Evolutionary conservation across 2,329 filamentous ascomycete species (phyloP), one percentile per base, ranked within the genome.

Genomic region (Epichloe elymi): DNA sequence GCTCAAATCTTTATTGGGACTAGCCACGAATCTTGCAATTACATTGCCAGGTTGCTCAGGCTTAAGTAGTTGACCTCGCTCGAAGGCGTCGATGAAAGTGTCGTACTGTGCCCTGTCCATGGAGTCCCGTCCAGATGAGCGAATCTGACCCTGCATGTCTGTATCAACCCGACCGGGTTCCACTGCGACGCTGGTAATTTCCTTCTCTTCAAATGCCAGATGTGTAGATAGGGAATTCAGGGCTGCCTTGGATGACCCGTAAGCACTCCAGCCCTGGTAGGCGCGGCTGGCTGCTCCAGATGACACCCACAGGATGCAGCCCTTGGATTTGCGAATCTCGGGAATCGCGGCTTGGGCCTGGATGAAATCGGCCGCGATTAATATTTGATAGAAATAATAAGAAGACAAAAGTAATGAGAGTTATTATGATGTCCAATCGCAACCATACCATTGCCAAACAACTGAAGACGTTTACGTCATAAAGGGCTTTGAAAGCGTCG

Each of bases 381-480:
- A 41, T 23, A 47, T 5, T 14, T 17, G 8, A 10, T 8, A 30
- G n/a, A 14, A n/a, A 19, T 26, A n/a, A 14, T 39, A 12, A 35
- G 23, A 5, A 33, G 17, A 17, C n/a, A 12, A 35, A 54, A 54
- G 20, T 14, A 42, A 39, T 19, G 10, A 5, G 5, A 12, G 8
- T 1, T 35, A 17, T 46, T 7, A 26, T 40, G 19, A 20, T 39
- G 19, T 19, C 20, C 0, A n/a, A n/a, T 15, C 23, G 26, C 23
- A 30, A 15, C 65, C 79, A 61, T 71, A 94, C 87, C 66, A 96
- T 73, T 36, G 81, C 82, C 43, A 96, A 71, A 30, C 81, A 81
- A 57, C 88, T 91, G 64, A 96, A 89, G 59, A 97, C 81, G 64
- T 97, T 97, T 55, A 88, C 73, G 58, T 95, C 83, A 66, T 88